A percentile compares a stretch with the other conserved stretches of the same genome.
These are phyloP conservation scores for Moelleriella libera DNA, from an alignment of 2,329 filamentous ascomycete genomes.

Conservation along the genomic window DNA sequence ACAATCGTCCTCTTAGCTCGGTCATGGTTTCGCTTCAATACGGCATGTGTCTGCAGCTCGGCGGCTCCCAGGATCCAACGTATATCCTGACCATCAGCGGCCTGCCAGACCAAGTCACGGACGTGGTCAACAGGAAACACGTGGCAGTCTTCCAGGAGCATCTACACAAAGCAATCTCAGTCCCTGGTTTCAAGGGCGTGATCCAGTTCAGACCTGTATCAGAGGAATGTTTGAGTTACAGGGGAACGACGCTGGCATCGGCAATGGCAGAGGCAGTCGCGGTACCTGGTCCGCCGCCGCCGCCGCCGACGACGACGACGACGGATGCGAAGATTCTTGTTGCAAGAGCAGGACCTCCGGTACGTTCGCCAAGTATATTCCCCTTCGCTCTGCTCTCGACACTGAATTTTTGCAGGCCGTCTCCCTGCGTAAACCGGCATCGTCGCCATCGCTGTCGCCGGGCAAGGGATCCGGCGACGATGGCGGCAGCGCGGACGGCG, in stretches of 20 bases:
- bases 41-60: conserved; percentile 60
- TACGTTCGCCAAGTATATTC: background rate
- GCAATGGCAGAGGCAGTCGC: conserved; percentile 23
- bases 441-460: background rate
- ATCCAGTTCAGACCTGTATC: conserved; percentile 56
- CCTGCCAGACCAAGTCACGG: conserved; percentile 52
- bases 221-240: conserved; percentile 59
- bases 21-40: conserved; percentile 68
- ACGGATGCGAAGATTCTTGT: background rate
- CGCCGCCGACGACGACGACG: no score
- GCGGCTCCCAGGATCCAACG: conserved; percentile 61
- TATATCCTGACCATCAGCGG: conserved; percentile 66
- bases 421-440: background rate
- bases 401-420: background rate
- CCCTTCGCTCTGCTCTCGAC: background rate
- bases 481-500: no score
- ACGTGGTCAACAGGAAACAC: conserved; percentile 69
- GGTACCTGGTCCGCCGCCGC: no score
- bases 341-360: background rate
- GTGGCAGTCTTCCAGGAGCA: conserved; percentile 64
- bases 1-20: conserved; percentile 57
- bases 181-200: conserved; percentile 52
- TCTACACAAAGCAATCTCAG: conserved; percentile 55
- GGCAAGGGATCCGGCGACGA: background rate
- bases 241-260: conserved; percentile 54